Base-by-base conservation (phyloP, 257 asterid genomes). In the Salvia miltiorrhiza region DNA sequence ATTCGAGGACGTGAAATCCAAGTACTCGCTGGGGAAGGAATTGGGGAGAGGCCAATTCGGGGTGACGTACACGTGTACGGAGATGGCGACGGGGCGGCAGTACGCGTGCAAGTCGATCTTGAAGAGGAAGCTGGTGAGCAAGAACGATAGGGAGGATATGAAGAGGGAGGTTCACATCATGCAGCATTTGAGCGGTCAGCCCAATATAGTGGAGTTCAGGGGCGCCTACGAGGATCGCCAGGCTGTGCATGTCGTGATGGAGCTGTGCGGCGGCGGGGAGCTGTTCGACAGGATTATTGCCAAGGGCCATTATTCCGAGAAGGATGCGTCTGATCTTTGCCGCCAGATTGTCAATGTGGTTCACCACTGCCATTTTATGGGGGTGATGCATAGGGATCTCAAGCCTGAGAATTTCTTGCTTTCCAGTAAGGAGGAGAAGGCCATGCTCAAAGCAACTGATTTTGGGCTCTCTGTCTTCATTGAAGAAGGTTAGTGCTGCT, bases 341-440 rank as follows among this genome's bases (percentile, higher is more conserved):
- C 82, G 94, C 83, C 97, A 90, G 84, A 78, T 90, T 65, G 92
- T 90, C 62, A 90, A 86, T 83, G 97, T 88, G 63, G 95, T 90
- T 17, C 88, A 88, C 66, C 90, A 88, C 70, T 90, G 97, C 72
- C 95, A 90, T 75, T 90, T 90, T 62, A 78, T 90, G 89, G 97
- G 97, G 63, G 97, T 90, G 76, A 79, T 90, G 90, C 97, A 90
- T 77, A 84, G 97, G 80, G 97, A 90, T 86, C 92, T 90, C 47
- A 90, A 90, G 81, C 97, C 97, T 0, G 97, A 90, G 86, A 90
- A 90, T 75, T 90, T 90, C 87, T 84, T 90, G 82, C 84, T 90
- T 13, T 82, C 92, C 8, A 88, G 85, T 57, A 88, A 90, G 87
- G 85, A 82, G 39, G 86, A 82, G 9, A 84, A 79, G 63, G 89